Percentiles rank a stretch among this genome's conserved stretches.
Conservation (phyloP, 108 stramenopile species). For the Skeletonema tropicum region DNA sequence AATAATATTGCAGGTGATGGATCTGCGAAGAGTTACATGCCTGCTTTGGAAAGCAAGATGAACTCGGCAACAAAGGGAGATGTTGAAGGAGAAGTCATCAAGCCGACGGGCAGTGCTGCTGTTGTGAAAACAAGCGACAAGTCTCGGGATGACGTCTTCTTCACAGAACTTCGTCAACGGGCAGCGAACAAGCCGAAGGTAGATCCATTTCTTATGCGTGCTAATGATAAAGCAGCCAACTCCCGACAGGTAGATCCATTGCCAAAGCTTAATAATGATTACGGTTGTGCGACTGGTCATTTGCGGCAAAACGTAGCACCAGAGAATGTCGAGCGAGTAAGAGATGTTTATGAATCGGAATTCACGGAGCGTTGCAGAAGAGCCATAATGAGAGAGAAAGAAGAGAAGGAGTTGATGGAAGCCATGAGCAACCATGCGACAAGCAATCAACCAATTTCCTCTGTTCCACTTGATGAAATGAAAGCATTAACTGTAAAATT, state of each 20-base stretch:
- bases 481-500: background rate
- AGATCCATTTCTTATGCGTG: background rate
- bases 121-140: background rate
- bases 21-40: conserved; percentile 8
- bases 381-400: background rate
- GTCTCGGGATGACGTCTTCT: background rate
- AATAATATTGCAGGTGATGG: conserved; percentile 6
- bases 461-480: conserved; percentile 14
- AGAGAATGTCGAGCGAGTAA: background rate
- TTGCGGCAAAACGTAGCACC: background rate
- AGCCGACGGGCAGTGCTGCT: background rate
- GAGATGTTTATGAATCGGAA: conserved; percentile 46
- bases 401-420: conserved; percentile 6
- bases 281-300: background rate
- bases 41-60: conserved; percentile 17
- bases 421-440: background rate
- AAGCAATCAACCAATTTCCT: background rate
- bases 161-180: conserved; percentile 13
- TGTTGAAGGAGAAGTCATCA: background rate
- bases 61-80: conserved; percentile 1
- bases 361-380: background rate
- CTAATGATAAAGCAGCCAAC: background rate
- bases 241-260: background rate
- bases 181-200: background rate
- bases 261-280: background rate